These are phyloP conservation scores for Heimioporus sp. DNA, from an alignment of 768 basidiomycete genomes.

Conservation along the genomic window DNA sequence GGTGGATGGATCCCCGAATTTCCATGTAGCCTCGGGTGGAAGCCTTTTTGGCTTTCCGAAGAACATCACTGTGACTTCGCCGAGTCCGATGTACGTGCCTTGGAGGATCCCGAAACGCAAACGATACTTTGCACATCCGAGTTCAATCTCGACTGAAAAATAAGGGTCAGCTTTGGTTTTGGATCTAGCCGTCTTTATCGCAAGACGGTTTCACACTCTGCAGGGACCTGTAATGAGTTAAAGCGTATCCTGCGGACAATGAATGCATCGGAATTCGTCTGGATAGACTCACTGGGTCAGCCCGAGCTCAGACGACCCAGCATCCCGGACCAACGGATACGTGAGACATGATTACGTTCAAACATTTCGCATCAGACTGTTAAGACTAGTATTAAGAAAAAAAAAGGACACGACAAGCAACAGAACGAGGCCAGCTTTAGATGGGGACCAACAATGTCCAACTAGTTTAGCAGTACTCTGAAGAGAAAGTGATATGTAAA, in stretches of 20 bases:
- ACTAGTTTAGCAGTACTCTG: constrained; percentile 21
- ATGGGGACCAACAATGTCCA: constrained; percentile 27
- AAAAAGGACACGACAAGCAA: constrained; percentile 29
- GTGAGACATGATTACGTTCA: neutral
- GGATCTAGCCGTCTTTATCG: neutral
- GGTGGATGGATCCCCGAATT: neutral
- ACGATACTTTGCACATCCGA: neutral
- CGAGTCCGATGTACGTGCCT: neutral
- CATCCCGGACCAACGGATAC: neutral
- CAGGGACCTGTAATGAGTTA: neutral
- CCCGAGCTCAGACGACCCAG: no score
- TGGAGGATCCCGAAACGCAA: neutral
- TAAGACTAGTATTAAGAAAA: neutral
- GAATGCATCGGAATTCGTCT: no score
- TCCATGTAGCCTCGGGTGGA: neutral
- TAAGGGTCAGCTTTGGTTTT: neutral
- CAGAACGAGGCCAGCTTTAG: constrained; percentile 23
- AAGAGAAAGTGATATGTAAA: constrained; percentile 34
- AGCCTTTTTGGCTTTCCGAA: neutral
- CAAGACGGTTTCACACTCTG: neutral
- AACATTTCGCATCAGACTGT: no score
- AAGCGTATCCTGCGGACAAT: no score
- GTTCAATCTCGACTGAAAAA: neutral
- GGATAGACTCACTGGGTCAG: no score
- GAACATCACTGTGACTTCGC: neutral